Conservation (phyloP, 73 alveolate genomes). For the Uronychia setigera region DNA sequence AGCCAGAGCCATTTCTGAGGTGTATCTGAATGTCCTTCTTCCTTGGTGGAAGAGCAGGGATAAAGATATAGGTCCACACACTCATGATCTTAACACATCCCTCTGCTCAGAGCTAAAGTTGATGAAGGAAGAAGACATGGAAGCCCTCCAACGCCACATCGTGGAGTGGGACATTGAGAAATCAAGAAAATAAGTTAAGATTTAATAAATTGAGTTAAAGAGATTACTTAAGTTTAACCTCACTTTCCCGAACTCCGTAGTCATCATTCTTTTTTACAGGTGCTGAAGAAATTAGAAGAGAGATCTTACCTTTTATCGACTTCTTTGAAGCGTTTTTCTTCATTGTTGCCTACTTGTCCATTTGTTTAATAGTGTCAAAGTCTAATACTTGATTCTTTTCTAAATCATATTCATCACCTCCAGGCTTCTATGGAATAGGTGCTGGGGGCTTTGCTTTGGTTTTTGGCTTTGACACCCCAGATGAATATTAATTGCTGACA, state of each 20-base stretch:
- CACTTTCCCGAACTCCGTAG: conserved; percentile 1
- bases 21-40: background rate
- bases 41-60: background rate
- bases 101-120: too few relatives aligned
- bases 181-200: background rate
- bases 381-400: background rate
- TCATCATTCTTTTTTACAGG: background rate
- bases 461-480: background rate
- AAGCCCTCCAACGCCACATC: background rate
- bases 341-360: background rate
- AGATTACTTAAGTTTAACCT: background rate
- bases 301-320: background rate
- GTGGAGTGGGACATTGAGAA: background rate
- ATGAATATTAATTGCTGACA: background rate
- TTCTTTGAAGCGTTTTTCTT: background rate
- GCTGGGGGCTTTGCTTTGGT: background rate
- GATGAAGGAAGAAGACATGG: conserved; percentile 1
- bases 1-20: background rate
- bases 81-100: background rate
- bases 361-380: background rate
- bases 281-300: background rate
- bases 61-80: background rate
- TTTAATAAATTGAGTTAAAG: background rate
- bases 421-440: background rate
- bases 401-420: background rate